A percentile compares a stretch with the other conserved stretches of the same genome.
These are phyloP conservation scores for Penicillium palitans DNA, from an alignment of 2,329 filamentous ascomycete genomes.

Conservation along the genomic window DNA sequence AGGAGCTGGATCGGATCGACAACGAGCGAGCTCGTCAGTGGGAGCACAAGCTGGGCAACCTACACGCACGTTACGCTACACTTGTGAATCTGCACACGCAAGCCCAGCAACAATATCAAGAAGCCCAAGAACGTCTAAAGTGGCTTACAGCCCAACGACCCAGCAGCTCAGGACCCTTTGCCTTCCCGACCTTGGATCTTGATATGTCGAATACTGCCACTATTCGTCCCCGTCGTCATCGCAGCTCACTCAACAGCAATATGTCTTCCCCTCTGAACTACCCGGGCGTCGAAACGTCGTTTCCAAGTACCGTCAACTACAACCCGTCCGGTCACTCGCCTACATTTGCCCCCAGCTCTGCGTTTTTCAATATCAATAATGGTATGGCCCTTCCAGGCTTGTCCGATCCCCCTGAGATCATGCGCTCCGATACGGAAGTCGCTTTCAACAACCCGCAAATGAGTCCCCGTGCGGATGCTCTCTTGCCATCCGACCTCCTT, in stretches of 20 bases:
- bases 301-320: constrained; percentile 47
- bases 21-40: constrained; percentile 50
- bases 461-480: constrained; percentile 62
- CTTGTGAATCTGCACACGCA: constrained; percentile 45
- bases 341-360: constrained; percentile 50
- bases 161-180: constrained; percentile 41
- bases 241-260: constrained; percentile 49
- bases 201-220: constrained; percentile 43
- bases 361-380: constrained; percentile 64
- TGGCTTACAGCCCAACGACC: constrained; percentile 45
- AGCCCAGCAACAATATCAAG: constrained; percentile 48
- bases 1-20: constrained; percentile 52
- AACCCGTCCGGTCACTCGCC: constrained; percentile 54
- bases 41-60: constrained; percentile 45
- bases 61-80: constrained; percentile 47
- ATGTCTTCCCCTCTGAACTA: constrained; percentile 49
- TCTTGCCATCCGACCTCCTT: constrained; percentile 62
- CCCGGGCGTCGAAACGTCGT: constrained; percentile 41
- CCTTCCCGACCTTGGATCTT: constrained; percentile 44
- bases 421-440: constrained; percentile 54
- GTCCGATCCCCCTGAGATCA: constrained; percentile 40
- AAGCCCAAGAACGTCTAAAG: constrained; percentile 48
- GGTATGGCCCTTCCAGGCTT: constrained; percentile 58
- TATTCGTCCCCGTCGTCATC: constrained; percentile 48
- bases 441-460: constrained; percentile 61